Evolutionary conservation across 2,329 filamentous ascomycete species (phyloP).

Genomic region (Tolypocladium sp.): DNA sequence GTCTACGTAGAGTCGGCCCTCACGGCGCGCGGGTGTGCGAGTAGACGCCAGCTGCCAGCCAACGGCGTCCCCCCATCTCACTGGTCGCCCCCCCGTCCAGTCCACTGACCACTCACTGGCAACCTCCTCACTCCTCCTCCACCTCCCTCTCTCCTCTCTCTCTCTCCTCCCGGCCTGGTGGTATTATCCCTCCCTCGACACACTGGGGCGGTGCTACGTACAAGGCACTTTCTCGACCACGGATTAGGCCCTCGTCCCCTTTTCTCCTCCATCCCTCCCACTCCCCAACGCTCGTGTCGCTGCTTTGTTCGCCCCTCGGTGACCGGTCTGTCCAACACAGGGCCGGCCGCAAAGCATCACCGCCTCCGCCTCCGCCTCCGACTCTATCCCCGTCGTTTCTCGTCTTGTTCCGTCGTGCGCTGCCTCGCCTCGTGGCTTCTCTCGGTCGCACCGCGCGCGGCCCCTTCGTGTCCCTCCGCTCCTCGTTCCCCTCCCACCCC

Average conservation of each 20-base stretch:
- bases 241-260: neutral
- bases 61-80: neutral
- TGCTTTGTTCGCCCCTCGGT: neutral
- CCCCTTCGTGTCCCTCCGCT: neutral
- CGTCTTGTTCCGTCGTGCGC: neutral
- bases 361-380: neutral
- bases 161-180: neutral
- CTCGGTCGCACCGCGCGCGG: neutral
- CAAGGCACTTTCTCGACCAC: neutral
- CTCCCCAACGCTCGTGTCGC: neutral
- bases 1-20: neutral
- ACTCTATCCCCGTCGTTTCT: neutral
- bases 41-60: neutral
- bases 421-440: neutral
- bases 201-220: neutral
- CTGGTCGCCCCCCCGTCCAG: neutral
- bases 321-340: neutral
- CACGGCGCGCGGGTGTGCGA: neutral
- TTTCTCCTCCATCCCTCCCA: neutral
- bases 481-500: neutral
- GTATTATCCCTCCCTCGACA: neutral
- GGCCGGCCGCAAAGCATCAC: neutral
- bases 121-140: neutral
- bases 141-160: neutral
- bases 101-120: neutral